Evolutionary conservation across 2,329 filamentous ascomycete genomes (phyloP).

Genomic region (Rutstroemia sp.): DNA sequence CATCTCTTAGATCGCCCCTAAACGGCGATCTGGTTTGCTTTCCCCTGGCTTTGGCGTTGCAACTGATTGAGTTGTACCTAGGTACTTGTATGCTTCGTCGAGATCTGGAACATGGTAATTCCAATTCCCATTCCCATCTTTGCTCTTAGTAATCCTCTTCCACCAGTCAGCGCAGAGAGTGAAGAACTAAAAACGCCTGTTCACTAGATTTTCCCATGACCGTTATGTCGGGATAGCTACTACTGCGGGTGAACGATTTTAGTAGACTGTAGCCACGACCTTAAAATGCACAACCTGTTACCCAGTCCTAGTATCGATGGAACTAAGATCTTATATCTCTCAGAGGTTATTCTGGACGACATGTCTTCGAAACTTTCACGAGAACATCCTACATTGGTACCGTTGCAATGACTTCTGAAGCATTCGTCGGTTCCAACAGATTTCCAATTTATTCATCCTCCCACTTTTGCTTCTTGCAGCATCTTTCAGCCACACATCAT

Average conservation of each 20-base stretch:
- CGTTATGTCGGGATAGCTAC: conserved; percentile 9
- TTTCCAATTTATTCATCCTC: neutral
- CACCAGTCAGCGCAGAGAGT: conserved; percentile 2
- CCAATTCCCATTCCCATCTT: neutral
- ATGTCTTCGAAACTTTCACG: neutral
- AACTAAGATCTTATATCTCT: conserved; percentile 8
- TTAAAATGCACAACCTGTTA: conserved; percentile 6
- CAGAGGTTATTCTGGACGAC: conserved; percentile 5
- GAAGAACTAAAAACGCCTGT: conserved; percentile 3
- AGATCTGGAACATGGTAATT: neutral
- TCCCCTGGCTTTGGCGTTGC: conserved; percentile 8
- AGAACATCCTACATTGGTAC: neutral
- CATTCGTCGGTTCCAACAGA: neutral
- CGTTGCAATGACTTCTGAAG: neutral
- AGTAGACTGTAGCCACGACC: conserved; percentile 7
- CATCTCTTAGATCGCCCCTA: conserved; percentile 9
- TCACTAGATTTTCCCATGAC: conserved; percentile 10
- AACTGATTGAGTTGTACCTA: conserved; percentile 1
- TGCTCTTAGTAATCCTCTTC: conserved; percentile 1
- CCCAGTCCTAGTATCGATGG: conserved; percentile 5
- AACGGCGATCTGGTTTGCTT: conserved; percentile 7
- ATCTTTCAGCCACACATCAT: conserved; percentile 6
- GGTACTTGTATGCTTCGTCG: neutral
- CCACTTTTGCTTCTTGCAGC: conserved; percentile 5
- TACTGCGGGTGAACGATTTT: conserved; percentile 12